These are phyloP conservation scores for Geranium incanum DNA, from an alignment of 441 rosid species.

Conservation along the genomic window DNA sequence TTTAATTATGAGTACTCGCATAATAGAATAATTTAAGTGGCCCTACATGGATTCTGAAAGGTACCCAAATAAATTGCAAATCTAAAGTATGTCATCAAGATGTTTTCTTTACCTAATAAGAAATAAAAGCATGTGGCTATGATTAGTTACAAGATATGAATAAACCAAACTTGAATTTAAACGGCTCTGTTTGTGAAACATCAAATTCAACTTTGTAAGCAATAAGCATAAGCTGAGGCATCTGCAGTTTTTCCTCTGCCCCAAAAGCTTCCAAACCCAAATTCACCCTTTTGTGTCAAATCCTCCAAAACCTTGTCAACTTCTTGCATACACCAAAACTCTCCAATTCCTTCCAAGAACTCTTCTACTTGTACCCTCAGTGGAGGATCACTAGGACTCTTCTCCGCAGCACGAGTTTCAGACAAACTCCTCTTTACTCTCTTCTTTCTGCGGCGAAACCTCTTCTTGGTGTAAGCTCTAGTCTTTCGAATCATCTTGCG, in stretches of 20 bases:
- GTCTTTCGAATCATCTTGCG: constrained; percentile 45
- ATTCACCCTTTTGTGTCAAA: constrained; percentile 39
- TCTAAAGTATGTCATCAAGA: no score
- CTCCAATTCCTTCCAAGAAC: constrained; percentile 5
- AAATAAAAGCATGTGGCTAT: no score
- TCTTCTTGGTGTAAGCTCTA: constrained; percentile 41
- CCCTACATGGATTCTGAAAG: no score
- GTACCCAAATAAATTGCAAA: no score
- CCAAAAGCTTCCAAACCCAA: constrained; percentile 27
- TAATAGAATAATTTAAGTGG: no score
- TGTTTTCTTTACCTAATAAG: no score
- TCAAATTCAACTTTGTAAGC: no score
- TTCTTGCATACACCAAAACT: constrained; percentile 43
- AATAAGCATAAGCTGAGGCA: constrained; percentile 15
- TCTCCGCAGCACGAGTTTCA: constrained; percentile 15
- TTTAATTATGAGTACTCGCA: no score
- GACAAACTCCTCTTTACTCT: constrained; percentile 17
- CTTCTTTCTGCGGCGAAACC: constrained; percentile 25
- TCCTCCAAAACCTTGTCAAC: constrained; percentile 52
- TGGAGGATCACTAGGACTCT: neutral
- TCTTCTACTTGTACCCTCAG: constrained; percentile 28
- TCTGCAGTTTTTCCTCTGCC: constrained; percentile 20
- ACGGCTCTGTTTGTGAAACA: no score
- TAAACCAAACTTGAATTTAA: no score
- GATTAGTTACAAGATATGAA: no score